phyloP scores from a whole-genome alignment of 306 rosid genomes.

The Quercus rubra region DNA sequence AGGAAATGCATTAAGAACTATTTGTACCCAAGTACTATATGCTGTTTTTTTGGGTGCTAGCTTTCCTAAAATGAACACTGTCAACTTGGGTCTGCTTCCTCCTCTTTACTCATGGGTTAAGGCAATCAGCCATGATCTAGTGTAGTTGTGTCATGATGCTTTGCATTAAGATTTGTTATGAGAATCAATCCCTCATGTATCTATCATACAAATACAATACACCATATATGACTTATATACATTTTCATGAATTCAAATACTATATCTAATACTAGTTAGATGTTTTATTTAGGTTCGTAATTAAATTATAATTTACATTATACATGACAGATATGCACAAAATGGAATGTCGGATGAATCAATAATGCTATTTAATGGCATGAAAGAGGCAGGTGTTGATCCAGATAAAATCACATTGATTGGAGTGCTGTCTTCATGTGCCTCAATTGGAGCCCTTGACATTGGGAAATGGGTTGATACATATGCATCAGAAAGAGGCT shows the following conservation, averaged over 20 bases:
- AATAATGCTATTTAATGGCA: constrained; percentile 52
- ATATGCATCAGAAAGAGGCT: constrained; percentile 66
- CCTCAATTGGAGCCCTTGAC: constrained; percentile 74
- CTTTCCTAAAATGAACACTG: not conserved
- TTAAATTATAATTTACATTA: constrained; percentile 1
- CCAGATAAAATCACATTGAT: constrained; percentile 75
- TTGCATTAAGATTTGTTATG: not conserved
- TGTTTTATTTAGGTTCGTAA: not conserved
- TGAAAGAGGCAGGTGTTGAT: constrained; percentile 48
- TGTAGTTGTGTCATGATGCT: not conserved
- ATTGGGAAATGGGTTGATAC: constrained; percentile 62
- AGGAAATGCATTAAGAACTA: not conserved
- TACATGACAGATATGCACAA: constrained; percentile 77
- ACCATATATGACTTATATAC: not conserved
- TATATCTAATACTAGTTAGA: not conserved
- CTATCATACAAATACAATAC: not conserved
- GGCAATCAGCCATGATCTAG: not conserved
- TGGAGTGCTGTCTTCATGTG: constrained; percentile 74
- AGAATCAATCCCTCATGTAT: not conserved
- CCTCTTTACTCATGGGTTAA: not conserved
- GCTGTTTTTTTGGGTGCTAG: not conserved
- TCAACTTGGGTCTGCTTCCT: not conserved
- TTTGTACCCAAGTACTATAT: not conserved
- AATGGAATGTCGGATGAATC: constrained; percentile 90
- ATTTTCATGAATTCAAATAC: not conserved